These are phyloP conservation scores for Lactifluus volemus DNA, from an alignment of 768 basidiomycete genomes.

Conservation along the genomic window DNA sequence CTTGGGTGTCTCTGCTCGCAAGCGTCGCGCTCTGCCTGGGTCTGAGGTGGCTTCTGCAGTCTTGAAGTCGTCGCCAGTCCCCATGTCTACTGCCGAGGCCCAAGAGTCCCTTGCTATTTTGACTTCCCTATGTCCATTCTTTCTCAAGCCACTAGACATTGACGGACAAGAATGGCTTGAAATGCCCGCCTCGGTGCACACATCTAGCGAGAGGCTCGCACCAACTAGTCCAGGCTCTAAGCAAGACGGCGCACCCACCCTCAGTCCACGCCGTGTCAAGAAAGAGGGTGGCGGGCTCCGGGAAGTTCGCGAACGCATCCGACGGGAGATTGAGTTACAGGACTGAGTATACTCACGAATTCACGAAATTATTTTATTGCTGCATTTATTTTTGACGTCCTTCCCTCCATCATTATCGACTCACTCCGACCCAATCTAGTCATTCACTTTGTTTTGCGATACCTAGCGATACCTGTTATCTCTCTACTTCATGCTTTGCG, in stretches of 20 bases:
- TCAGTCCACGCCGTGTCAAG: conserved; percentile 68
- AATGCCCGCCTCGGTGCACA: conserved; percentile 41
- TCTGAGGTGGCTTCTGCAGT: conserved; percentile 61
- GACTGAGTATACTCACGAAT: conserved; percentile 31
- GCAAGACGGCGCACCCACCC: conserved; percentile 49
- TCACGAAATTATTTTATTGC: conserved; percentile 4
- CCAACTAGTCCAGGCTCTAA: conserved; percentile 47
- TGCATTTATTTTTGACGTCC: conserved; percentile 9
- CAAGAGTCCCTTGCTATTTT: conserved; percentile 64
- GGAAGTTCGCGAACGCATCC: conserved; percentile 74
- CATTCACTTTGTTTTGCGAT: conserved; percentile 17
- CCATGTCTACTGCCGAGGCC: conserved; percentile 70
- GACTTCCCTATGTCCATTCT: conserved; percentile 68
- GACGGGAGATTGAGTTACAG: conserved; percentile 64
- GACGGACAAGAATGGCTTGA: conserved; percentile 48
- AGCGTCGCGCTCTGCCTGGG: conserved; percentile 60
- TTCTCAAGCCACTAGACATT: conserved; percentile 56
- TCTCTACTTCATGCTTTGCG: background rate
- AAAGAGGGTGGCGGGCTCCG: conserved; percentile 65
- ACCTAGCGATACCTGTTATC: conserved; percentile 17
- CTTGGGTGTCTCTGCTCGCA: conserved; percentile 49
- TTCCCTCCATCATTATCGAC: background rate
- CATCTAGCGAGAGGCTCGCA: conserved; percentile 21
- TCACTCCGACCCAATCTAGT: background rate
- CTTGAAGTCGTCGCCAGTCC: conserved; percentile 74